A percentile compares a stretch with the other conserved stretches of the same genome.
phyloP scores from a whole-genome alignment of 441 rosid species.

The Eutrema salsugineum region DNA sequence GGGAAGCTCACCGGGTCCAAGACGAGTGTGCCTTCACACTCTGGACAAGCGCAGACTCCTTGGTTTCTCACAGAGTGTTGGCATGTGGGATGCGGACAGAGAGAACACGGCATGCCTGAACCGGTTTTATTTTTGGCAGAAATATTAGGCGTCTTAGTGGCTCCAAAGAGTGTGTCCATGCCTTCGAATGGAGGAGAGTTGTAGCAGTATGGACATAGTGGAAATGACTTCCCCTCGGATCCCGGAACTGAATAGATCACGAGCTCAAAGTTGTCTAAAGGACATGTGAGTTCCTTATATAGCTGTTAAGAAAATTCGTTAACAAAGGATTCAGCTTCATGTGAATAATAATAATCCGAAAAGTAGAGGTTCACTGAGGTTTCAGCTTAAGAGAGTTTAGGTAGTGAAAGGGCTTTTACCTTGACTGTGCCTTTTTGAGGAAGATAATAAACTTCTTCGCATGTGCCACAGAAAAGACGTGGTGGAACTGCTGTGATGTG shows the following conservation, averaged over 20 bases:
- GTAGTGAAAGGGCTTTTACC: constrained; percentile 38
- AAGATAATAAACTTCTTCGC: constrained; percentile 93
- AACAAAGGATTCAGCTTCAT: not conserved
- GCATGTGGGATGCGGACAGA: constrained; percentile 89
- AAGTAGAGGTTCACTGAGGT: not conserved
- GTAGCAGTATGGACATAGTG: constrained; percentile 89
- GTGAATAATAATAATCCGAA: not conserved
- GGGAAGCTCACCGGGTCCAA: constrained; percentile 89
- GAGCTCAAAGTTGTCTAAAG: constrained; percentile 89
- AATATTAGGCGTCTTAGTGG: constrained; percentile 38
- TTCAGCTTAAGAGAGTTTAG: not conserved
- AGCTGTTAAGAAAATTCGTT: constrained; percentile 46
- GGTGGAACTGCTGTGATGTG: constrained; percentile 74
- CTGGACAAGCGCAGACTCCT: constrained; percentile 97
- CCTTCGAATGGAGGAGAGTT: constrained; percentile 95
- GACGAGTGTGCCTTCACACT: constrained; percentile 82
- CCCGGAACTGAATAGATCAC: constrained; percentile 86
- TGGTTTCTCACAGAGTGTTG: constrained; percentile 75
- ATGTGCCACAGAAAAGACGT: constrained; percentile 81
- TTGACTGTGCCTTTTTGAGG: constrained; percentile 88
- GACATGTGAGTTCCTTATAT: constrained; percentile 91
- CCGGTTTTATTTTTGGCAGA: constrained; percentile 61
- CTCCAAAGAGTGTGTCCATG: constrained; percentile 55
- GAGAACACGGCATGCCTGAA: constrained; percentile 93
- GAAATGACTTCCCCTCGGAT: constrained; percentile 89